Percentiles rank a stretch among this genome's conserved stretches.
Evolutionary conservation across 176 grass and related monocot species (phyloP).

Genomic region (Lolium rigidum): DNA sequence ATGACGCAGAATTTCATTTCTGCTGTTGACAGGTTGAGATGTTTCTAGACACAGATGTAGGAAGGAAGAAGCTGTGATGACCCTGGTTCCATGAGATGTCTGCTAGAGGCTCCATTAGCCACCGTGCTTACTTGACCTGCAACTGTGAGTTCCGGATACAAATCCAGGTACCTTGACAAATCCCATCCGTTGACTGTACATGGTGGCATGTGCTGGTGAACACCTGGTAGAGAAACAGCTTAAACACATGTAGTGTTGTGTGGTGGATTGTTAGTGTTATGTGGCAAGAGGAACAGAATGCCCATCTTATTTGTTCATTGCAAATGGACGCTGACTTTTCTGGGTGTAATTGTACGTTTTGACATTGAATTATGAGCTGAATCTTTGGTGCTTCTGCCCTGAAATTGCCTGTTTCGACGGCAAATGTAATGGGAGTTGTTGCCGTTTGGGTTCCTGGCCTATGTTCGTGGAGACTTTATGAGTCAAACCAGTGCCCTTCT

Average conservation of each 20-base stretch:
- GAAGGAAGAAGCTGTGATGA: background rate
- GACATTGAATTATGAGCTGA: conserved; percentile 13
- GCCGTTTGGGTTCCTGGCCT: background rate
- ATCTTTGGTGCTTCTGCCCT: background rate
- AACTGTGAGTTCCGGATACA: background rate
- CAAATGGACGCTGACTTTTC: background rate
- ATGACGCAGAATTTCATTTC: background rate
- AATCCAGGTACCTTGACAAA: conserved; percentile 3
- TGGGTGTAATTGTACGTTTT: background rate
- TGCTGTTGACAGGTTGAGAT: conserved; percentile 11
- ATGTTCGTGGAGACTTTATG: background rate
- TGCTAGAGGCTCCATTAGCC: conserved; percentile 23
- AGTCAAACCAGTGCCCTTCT: background rate
- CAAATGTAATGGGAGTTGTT: background rate
- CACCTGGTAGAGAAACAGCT: conserved; percentile 14
- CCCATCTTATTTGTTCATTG: background rate
- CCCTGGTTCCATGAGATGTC: conserved; percentile 5
- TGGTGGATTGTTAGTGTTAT: background rate
- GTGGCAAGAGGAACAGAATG: background rate
- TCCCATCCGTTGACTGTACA: background rate
- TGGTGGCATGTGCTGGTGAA: background rate
- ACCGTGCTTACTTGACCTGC: conserved; percentile 14
- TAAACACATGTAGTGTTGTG: conserved; percentile 22
- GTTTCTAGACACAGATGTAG: conserved; percentile 21
- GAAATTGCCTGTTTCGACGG: background rate